phyloP scores from a whole-genome alignment of 352 stramenopile genomes.

The Globisporangium viniferum region DNA sequence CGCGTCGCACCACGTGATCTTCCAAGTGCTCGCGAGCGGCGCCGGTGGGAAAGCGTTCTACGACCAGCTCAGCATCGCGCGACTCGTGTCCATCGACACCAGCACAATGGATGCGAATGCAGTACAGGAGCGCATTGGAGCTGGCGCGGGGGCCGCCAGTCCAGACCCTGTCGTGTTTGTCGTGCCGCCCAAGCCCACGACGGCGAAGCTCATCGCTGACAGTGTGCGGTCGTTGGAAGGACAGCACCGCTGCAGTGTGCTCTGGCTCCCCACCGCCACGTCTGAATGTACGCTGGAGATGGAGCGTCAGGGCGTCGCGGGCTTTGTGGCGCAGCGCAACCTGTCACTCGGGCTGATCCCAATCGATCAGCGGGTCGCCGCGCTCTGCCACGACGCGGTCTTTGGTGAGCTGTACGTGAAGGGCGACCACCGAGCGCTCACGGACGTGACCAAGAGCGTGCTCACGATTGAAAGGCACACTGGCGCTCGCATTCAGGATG shows the following conservation, averaged over 20 bases:
- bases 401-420: constrained; percentile 77
- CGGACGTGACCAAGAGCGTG: constrained; percentile 60
- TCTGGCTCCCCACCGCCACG: constrained; percentile 61
- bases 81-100: constrained; percentile 48
- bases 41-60: constrained; percentile 66
- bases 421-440: constrained; percentile 51
- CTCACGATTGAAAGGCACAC: constrained; percentile 53
- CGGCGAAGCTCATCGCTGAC: constrained; percentile 51
- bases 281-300: constrained; percentile 67
- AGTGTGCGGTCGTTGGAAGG: constrained; percentile 31
- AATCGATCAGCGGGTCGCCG: constrained; percentile 49
- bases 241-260: constrained; percentile 32
- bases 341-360: constrained; percentile 58
- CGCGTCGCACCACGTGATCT: constrained; percentile 45
- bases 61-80: constrained; percentile 41
- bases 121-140: constrained; percentile 30
- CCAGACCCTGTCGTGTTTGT: constrained; percentile 45
- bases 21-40: constrained; percentile 68
- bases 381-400: constrained; percentile 59
- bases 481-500: constrained; percentile 29
- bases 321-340: constrained; percentile 48
- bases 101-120: constrained; percentile 22
- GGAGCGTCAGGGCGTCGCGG: constrained; percentile 64
- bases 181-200: constrained; percentile 42
- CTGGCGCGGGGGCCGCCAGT: constrained; percentile 1